Percentiles rank a stretch among this genome's conserved stretches.
Conservation (phyloP, 2,329 filamentous ascomycete genomes). For the Tolypocladium cylindrosporum region DNA sequence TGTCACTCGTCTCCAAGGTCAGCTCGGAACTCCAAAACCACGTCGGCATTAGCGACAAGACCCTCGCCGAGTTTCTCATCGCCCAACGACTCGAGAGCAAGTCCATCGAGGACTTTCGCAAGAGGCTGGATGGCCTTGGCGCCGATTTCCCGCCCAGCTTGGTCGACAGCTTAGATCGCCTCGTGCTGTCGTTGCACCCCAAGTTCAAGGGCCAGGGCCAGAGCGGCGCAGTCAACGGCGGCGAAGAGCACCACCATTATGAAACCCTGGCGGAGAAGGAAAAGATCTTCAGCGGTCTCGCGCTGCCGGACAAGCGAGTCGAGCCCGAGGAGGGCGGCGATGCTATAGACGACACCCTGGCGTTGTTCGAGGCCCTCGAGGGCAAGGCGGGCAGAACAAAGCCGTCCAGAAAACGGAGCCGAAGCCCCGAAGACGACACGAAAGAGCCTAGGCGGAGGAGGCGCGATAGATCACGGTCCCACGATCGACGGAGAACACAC, state of each 20-base stretch:
- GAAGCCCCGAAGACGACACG: conserved; percentile 43
- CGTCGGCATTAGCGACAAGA: conserved; percentile 84
- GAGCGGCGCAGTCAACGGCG: conserved; percentile 25
- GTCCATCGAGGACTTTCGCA: conserved; percentile 63
- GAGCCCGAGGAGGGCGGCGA: conserved; percentile 34
- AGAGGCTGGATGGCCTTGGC: conserved; percentile 63
- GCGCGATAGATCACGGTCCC: conserved; percentile 29
- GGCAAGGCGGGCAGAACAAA: conserved; percentile 48
- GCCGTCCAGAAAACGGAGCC: conserved; percentile 44
- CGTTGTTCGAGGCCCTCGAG: conserved; percentile 78
- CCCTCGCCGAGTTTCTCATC: conserved; percentile 92
- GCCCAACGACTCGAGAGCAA: conserved; percentile 72
- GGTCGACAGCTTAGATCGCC: conserved; percentile 81
- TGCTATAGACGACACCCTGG: conserved; percentile 86
- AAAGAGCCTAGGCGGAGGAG: conserved; percentile 29
- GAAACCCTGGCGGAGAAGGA: conserved; percentile 60
- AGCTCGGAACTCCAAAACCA: conserved; percentile 93
- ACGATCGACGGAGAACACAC: conserved; percentile 27
- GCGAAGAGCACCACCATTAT: conserved; percentile 27
- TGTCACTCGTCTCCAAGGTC: conserved; percentile 91
- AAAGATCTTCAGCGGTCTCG: conserved; percentile 81
- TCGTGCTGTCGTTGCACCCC: conserved; percentile 84
- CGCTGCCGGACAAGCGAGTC: conserved; percentile 67
- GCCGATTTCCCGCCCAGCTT: conserved; percentile 78
- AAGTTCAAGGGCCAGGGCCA: conserved; percentile 60